A percentile compares a stretch with the other conserved stretches of the same genome.
These are phyloP conservation scores for Dovyalis caffra DNA, from an alignment of 345 rosid genomes.

Conservation along the genomic window DNA sequence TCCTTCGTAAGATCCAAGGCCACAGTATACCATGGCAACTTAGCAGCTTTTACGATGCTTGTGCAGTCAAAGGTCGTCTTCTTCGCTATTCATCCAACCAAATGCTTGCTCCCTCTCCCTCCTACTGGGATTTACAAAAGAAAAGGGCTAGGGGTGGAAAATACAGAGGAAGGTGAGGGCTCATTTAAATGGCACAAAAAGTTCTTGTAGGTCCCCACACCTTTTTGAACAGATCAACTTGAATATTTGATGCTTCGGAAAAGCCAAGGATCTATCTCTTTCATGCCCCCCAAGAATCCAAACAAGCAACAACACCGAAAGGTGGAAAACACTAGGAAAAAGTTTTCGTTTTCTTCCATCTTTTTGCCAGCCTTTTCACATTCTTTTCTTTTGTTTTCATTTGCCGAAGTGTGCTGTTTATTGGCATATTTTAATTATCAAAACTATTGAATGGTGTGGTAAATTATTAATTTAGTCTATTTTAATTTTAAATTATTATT, in stretches of 20 bases:
- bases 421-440: too few species aligned
- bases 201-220: conserved; percentile 11
- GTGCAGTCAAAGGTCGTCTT: not conserved
- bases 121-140: not conserved
- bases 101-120: not conserved
- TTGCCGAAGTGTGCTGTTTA: too few species aligned
- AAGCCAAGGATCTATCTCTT: conserved; percentile 30
- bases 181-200: not conserved
- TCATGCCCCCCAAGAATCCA: conserved; percentile 35
- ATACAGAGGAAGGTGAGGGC: not conserved
- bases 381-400: not conserved
- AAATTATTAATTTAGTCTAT: too few species aligned
- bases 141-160: not conserved
- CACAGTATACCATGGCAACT: not conserved
- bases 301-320: conserved; percentile 13
- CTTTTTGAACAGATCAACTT: conserved; percentile 28
- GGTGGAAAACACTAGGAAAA: conserved; percentile 18
- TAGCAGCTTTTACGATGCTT: not conserved
- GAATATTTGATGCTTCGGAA: conserved; percentile 22
- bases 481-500: too few species aligned
- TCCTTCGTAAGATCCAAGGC: not conserved
- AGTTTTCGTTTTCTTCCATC: not conserved
- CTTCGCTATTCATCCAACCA: not conserved
- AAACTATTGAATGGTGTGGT: too few species aligned
- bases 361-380: conserved; percentile 7